Base-by-base conservation (phyloP, 2,329 filamentous ascomycete genomes). In the Alternaria gaisen region DNA sequence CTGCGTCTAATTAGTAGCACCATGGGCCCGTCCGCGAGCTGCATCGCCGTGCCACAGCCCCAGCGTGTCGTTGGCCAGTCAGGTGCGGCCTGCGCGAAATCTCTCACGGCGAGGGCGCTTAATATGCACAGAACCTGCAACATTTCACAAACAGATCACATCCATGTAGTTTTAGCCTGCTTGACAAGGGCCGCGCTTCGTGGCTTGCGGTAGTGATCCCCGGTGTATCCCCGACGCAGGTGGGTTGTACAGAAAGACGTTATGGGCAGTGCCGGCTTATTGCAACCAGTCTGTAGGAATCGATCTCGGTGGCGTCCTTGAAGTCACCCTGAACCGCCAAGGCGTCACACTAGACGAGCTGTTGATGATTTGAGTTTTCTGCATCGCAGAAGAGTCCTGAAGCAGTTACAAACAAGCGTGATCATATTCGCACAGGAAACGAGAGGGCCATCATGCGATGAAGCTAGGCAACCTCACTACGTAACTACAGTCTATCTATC, bases 1-100 rank as follows among this genome's bases (percentile, higher is more conserved):
- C 53, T 75, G 74, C 73, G 73, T 72, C 70, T 75, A 76, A 68
- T 68, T 50, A n/a, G 48, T 42, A 38, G 14, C 43, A 65, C 46
- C 54, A 26, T 53, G 60, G 67, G 56, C 63, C 44, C 58, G 34
- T 55, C 57, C 34, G 56, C 52, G 56, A 64, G 61, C 69, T 64
- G 64, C 63, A 43, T 61, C 64, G 56, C 71, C 54, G 71, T 68
- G 71, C 69, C 71, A 61, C 66, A 53, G 44, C 54, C 52, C 53
- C 56, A 67, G 70, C 70, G 70, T 66, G 47, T 67, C 66, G 57
- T 57, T 53, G 52, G 54, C 70, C 66, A 72, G 38, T 72, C 42
- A 68, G 44, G 36, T 42, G 60, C 51, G 48, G 30, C 43, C 28
- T 57, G 52, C 47, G 50, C 67, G 65, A 62, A 65, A 62, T 36